Evolutionary conservation across 139 green algal genomes (phyloP).

Genomic region (Pleodorina starrii): DNA sequence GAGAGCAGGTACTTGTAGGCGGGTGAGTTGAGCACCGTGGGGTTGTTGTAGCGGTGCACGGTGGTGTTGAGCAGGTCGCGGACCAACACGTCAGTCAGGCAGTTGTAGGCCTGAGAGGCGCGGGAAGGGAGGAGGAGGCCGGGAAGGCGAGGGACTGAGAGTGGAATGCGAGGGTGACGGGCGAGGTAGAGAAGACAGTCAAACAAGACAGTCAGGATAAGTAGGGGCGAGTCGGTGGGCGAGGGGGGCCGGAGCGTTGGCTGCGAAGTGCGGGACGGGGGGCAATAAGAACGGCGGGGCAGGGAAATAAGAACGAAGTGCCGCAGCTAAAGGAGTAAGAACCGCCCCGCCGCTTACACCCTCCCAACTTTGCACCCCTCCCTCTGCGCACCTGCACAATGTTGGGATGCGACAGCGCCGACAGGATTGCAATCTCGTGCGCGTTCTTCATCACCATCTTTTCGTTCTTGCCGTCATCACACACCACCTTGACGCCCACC

Average conservation of each 20-base stretch:
- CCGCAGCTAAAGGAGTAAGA: too few species aligned
- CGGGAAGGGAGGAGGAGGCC: background rate
- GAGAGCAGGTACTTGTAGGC: slow-evolving; percentile 63
- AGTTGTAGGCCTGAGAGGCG: slow-evolving; percentile 65
- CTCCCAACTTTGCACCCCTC: too few species aligned
- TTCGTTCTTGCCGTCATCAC: slow-evolving; percentile 69
- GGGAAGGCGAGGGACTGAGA: background rate
- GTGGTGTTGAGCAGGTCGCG: slow-evolving; percentile 57
- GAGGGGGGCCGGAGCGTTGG: too few species aligned
- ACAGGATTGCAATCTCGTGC: slow-evolving; percentile 76
- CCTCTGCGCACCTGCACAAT: slow-evolving; percentile 61
- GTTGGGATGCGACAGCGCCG: slow-evolving; percentile 68
- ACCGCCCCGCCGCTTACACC: too few species aligned
- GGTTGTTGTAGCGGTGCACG: slow-evolving; percentile 45
- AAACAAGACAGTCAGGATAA: background rate
- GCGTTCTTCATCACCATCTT: slow-evolving; percentile 76
- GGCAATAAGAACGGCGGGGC: background rate
- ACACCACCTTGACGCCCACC: slow-evolving; percentile 68
- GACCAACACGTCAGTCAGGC: slow-evolving; percentile 72
- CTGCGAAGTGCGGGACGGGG: background rate
- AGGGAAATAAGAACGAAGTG: background rate
- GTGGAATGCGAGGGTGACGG: background rate
- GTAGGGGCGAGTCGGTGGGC: background rate
- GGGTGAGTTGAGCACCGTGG: slow-evolving; percentile 40
- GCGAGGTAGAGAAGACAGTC: background rate